These are phyloP conservation scores for Vigna radiata DNA, from an alignment of 306 rosid genomes.

Conservation along the genomic window DNA sequence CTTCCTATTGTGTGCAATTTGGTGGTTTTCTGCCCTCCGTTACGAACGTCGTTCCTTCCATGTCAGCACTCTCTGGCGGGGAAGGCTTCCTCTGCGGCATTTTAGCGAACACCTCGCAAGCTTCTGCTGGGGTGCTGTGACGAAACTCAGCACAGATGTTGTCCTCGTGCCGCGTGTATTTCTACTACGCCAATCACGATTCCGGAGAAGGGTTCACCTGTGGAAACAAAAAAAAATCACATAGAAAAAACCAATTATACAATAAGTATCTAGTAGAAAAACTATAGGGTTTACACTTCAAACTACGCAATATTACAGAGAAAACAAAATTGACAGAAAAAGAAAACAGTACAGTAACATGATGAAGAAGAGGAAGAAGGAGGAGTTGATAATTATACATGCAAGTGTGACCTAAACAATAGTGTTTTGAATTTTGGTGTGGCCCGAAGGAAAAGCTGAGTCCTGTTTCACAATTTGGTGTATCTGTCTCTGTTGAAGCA, in stretches of 20 bases:
- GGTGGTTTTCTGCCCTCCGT: background rate
- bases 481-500: constrained; percentile 44
- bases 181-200: constrained; percentile 66
- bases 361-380: background rate
- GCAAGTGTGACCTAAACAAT: background rate
- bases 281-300: too few species aligned
- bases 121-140: constrained; percentile 71
- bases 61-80: constrained; percentile 92
- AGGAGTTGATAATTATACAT: too few species aligned
- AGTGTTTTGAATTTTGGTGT: background rate
- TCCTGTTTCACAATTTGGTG: constrained; percentile 34
- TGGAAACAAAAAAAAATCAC: too few species aligned
- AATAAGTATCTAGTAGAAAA: too few species aligned
- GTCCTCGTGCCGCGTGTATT: constrained; percentile 73
- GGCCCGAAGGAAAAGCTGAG: background rate
- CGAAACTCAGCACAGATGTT: constrained; percentile 59
- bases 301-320: background rate
- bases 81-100: constrained; percentile 85
- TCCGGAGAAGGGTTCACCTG: too few species aligned
- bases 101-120: constrained; percentile 74
- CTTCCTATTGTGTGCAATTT: too few species aligned
- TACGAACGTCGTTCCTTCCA: constrained; percentile 57
- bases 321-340: too few species aligned
- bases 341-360: too few species aligned
- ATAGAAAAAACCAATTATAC: too few species aligned